Conservation (phyloP, 1,284 basidiomycete species). For the Apiotrichum porosum region DNA sequence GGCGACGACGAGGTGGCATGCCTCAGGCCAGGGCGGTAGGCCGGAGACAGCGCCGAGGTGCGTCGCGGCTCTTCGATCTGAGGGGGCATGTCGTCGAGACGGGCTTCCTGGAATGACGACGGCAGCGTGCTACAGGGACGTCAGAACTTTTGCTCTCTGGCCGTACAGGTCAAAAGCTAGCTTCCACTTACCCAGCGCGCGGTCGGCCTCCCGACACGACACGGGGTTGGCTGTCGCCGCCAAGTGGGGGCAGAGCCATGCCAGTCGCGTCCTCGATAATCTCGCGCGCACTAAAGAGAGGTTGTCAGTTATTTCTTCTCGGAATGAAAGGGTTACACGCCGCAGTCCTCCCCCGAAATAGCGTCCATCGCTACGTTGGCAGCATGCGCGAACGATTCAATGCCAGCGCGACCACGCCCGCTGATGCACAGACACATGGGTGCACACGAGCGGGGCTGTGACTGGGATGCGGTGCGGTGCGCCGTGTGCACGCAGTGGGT, state of each 20-base stretch:
- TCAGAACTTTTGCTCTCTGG: too few species aligned
- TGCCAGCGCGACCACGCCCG: too few species aligned
- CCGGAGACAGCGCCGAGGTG: slow-evolving; percentile 39
- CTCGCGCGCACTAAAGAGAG: slow-evolving; percentile 63
- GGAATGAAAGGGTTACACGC: too few species aligned
- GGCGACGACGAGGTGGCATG: slow-evolving; percentile 64
- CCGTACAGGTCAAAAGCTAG: too few species aligned
- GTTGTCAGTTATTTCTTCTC: not conserved
- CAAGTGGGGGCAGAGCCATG: slow-evolving; percentile 56
- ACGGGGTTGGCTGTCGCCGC: slow-evolving; percentile 53
- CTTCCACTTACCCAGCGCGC: slow-evolving; percentile 47
- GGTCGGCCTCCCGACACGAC: slow-evolving; percentile 38
- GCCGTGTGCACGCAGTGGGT: not conserved
- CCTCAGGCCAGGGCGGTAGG: slow-evolving; percentile 56
- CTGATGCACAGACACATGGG: too few species aligned
- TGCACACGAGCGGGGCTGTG: too few species aligned
- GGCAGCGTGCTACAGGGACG: slow-evolving; percentile 48
- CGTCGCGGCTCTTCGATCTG: slow-evolving; percentile 17
- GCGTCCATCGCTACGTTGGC: too few species aligned
- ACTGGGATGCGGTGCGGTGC: too few species aligned
- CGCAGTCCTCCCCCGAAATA: too few species aligned
- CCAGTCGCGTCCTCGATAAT: slow-evolving; percentile 66
- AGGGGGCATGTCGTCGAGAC: slow-evolving; percentile 16
- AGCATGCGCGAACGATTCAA: too few species aligned
- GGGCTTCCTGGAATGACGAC: slow-evolving; percentile 39